Base-by-base conservation (phyloP, 768 basidiomycete genomes). In the Mycena maculata region DNA sequence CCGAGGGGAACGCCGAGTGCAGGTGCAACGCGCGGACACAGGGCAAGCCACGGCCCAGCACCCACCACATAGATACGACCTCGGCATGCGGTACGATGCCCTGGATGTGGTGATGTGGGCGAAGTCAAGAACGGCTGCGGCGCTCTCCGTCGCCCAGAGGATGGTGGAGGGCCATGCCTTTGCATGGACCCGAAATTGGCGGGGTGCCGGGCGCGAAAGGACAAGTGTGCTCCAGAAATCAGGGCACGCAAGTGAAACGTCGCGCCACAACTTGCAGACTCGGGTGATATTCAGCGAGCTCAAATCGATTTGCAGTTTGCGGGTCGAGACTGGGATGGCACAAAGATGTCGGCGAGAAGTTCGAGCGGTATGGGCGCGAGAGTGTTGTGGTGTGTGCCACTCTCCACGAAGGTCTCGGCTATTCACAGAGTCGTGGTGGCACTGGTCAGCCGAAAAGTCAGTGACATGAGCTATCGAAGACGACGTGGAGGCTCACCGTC, bases 161-260 rank as follows among this genome's bases (percentile, higher is more conserved):
- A 59, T 13, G 33, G 20, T 31, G 39, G 33, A 22, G 3, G 42
- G 27, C 28, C 58, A 69, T 33, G 45, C 48, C 18, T 36, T n/a
- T 12, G 44, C 58, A 10, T 52, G 25, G 47, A 65, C 55, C 5
- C 47, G 47, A 23, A 69, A 48, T 13, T 38, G 22, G 47, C 68
- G 63, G 2, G 20, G 45, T 20, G 62, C 48, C 20, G 60, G 63
- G n/a, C 41, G 49, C 27, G 69, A 31, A n/a, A 65, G 49, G 16
- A 67, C n/a, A 1, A 49, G 33, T 6, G 62, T 56, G 30, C 42
- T 47, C 69, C 69, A 72, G 1, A 72, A 48, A n/a, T 66, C 65
- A 23, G 69, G 58, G 28, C 65, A 68, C 5, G 31, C 36, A 3
- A 71, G 58, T 5, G 69, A 69, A 18, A 65, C 55, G 15, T 49